Evolutionary conservation across 148 eudicot species (phyloP), one percentile per base, ranked within the genome.

Genomic region (Talinum fruticosum): DNA sequence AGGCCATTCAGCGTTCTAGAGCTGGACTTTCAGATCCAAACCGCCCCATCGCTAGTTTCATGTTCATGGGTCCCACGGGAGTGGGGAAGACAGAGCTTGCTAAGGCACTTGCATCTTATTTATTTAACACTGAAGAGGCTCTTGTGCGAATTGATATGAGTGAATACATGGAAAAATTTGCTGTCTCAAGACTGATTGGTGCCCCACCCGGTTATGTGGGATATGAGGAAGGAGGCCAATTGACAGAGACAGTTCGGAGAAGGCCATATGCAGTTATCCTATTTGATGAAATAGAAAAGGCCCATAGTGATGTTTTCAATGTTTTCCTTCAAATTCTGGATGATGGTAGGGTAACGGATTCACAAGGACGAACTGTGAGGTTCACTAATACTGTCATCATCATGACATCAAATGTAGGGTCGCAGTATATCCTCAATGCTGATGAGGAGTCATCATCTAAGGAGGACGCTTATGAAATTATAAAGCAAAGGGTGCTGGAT

Each of bases 31-130:
- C 97, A n/a, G 97, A 95, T 82, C 98, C 96, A 8, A 85, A 87
- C 80, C 94, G 98, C 19, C 96, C 98, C 0, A 91, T 93, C 72
- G 98, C 96, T 72, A 93, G 96, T 81, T 93, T 91, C 75, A 90
- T 91, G 98, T 93, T 93, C 87, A 93, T 93, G 98, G 98, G 98
- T 19, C 98, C 94, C 69, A 91, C 96, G 0, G 98, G 98, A 71
- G 98, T 93, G 23, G 97, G 98, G 8, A 93, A 93, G 82, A 93
- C 98, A 0, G 98, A 93, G 86, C 86, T 93, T 24, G 98, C 97
- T 2, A 93, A 93, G 84, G 88, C 98, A 37, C 85, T 89, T 71
- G 97, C 98, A 36, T 83, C 92, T 35, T 91, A 88, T 57, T 61
- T 93, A 86, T 93, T 93, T 74, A 91, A 93, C 83, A 93, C 98